phyloP scores from a whole-genome alignment of 1,284 basidiomycete genomes.

The Phlebopus sp. region DNA sequence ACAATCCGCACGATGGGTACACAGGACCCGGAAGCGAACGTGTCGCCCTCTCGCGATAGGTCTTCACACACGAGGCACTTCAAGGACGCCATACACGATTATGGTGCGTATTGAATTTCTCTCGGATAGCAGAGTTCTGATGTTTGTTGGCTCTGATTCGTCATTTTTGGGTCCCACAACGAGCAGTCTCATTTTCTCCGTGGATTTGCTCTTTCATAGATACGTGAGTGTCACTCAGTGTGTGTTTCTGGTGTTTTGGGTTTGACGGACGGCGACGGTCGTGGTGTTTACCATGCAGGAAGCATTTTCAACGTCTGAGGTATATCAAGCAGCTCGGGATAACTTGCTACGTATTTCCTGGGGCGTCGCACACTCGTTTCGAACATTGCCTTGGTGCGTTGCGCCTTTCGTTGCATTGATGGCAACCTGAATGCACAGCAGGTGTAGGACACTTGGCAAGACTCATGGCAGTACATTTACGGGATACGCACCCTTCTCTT shows the following conservation, averaged over 20 bases:
- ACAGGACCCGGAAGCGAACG: background rate
- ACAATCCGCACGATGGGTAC: no score
- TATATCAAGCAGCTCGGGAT: constrained; percentile 77
- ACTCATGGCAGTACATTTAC: constrained; percentile 54
- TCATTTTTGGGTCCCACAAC: background rate
- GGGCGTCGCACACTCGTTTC: constrained; percentile 75
- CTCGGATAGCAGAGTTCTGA: background rate
- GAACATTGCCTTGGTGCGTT: constrained; percentile 70
- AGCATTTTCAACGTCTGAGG: constrained; percentile 71
- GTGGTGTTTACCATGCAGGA: constrained; percentile 36
- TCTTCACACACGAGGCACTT: constrained; percentile 23
- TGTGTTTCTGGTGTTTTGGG: background rate
- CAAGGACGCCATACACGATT: constrained; percentile 34
- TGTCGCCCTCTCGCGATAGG: constrained; percentile 4
- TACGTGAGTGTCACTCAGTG: constrained; percentile 32
- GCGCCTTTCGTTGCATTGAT: background rate
- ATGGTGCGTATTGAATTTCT: constrained; percentile 20
- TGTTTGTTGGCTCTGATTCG: background rate
- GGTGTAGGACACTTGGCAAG: constrained; percentile 72
- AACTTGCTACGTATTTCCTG: constrained; percentile 70
- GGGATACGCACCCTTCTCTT: constrained; percentile 58
- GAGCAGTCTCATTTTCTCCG: constrained; percentile 35
- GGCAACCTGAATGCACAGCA: constrained; percentile 26
- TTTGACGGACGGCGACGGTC: background rate
- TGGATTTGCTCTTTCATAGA: constrained; percentile 41